These are phyloP conservation scores for Clonostachys rhizophaga DNA, from an alignment of 2,329 filamentous ascomycete species.

Conservation along the genomic window DNA sequence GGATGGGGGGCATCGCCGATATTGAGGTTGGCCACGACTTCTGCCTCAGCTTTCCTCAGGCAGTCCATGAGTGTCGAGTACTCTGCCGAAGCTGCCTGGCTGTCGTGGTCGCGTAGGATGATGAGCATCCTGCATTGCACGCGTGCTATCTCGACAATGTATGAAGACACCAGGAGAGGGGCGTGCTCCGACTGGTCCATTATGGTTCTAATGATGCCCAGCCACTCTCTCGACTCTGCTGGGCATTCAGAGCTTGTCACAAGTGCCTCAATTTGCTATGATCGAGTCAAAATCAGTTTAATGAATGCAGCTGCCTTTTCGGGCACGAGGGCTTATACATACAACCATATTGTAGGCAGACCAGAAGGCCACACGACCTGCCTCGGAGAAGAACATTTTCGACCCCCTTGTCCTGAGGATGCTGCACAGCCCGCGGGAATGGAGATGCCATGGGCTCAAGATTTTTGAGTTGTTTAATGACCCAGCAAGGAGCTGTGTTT, in stretches of 20 bases:
- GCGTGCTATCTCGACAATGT: slow-evolving; percentile 16
- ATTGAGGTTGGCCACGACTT: slow-evolving; percentile 6
- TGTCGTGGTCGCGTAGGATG: slow-evolving; percentile 18
- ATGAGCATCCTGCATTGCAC: slow-evolving; percentile 17
- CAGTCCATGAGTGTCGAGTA: slow-evolving; percentile 14
- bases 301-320: background rate
- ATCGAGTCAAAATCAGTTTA: slow-evolving; percentile 1
- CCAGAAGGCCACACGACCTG: slow-evolving; percentile 27
- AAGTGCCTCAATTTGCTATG: slow-evolving; percentile 29
- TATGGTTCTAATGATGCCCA: slow-evolving; percentile 17
- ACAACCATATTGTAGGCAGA: slow-evolving; percentile 30
- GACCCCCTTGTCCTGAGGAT: slow-evolving; percentile 26
- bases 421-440: slow-evolving; percentile 25
- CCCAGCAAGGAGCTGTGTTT: slow-evolving; percentile 18
- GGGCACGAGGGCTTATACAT: slow-evolving; percentile 5
- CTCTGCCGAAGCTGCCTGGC: slow-evolving; percentile 15
- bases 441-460: slow-evolving; percentile 27
- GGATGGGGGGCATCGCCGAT: background rate
- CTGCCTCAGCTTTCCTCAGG: slow-evolving; percentile 10
- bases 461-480: slow-evolving; percentile 17
- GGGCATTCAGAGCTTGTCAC: slow-evolving; percentile 22
- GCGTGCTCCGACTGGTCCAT: slow-evolving; percentile 15
- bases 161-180: slow-evolving; percentile 16
- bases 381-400: slow-evolving; percentile 10
- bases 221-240: slow-evolving; percentile 27